Evolutionary conservation across 331 rosid genomes (phyloP).

Genomic region (Cydonia oblonga): DNA sequence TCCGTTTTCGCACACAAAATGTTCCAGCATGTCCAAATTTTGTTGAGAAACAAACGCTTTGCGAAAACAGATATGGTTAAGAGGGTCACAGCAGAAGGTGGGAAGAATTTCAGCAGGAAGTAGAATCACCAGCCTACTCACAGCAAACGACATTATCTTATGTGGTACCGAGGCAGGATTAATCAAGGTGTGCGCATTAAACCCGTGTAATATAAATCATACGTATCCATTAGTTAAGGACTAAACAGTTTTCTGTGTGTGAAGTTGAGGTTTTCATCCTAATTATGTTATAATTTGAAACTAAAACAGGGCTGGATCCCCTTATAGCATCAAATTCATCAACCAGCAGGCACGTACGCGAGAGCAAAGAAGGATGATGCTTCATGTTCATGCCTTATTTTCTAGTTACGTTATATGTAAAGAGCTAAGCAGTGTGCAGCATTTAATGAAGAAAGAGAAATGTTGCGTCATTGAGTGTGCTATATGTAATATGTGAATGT

Average conservation of each 20-base stretch:
- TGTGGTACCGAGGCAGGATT: slow-evolving; percentile 70
- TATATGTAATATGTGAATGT: too few species aligned
- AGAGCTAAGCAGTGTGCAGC: neutral
- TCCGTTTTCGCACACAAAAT: neutral
- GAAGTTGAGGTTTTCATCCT: neutral
- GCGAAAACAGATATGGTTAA: slow-evolving; percentile 56
- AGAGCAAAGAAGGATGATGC: slow-evolving; percentile 7
- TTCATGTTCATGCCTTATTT: neutral
- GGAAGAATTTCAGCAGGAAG: slow-evolving; percentile 81
- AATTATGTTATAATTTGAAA: slow-evolving; percentile 1
- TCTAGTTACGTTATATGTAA: neutral
- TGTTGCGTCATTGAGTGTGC: too few species aligned
- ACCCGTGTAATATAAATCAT: neutral
- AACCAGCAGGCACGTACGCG: neutral
- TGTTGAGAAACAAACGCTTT: neutral
- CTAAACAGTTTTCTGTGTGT: too few species aligned
- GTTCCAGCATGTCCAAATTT: neutral
- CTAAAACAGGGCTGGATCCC: slow-evolving; percentile 74
- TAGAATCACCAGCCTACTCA: slow-evolving; percentile 53
- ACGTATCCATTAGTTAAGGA: too few species aligned
- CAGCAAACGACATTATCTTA: slow-evolving; percentile 60
- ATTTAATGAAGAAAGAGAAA: too few species aligned
- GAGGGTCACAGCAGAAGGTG: slow-evolving; percentile 46
- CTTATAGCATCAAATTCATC: slow-evolving; percentile 19
- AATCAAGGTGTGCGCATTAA: slow-evolving; percentile 40